phyloP scores from a whole-genome alignment of 1,284 basidiomycete species.

The Malassezia vespertilionis region DNA sequence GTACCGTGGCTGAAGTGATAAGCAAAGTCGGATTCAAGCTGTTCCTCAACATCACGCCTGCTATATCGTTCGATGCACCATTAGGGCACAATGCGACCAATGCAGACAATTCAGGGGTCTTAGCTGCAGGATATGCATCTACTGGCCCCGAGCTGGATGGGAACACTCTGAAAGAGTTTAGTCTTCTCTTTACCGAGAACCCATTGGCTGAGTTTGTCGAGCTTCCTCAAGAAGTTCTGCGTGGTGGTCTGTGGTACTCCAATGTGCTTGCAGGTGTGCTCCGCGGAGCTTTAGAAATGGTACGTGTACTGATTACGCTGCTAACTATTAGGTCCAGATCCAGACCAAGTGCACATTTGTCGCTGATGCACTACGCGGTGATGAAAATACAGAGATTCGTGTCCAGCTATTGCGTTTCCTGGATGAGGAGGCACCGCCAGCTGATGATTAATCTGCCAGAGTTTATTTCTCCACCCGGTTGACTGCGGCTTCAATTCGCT shows the following conservation, averaged over 20 bases:
- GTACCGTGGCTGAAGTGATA: conserved; percentile 60
- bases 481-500: no score
- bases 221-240: conserved; percentile 70
- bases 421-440: conserved; percentile 65
- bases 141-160: conserved; percentile 2
- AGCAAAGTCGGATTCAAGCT: conserved; percentile 79
- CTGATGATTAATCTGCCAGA: conserved; percentile 48
- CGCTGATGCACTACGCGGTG: conserved; percentile 79
- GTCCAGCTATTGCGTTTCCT: conserved; percentile 80
- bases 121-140: background rate
- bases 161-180: conserved; percentile 54
- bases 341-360: conserved; percentile 83
- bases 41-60: conserved; percentile 85
- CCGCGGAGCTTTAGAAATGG: conserved; percentile 91
- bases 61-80: conserved; percentile 56
- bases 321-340: conserved; percentile 70
- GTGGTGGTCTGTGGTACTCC: conserved; percentile 76
- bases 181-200: conserved; percentile 83
- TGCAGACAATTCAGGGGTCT: conserved; percentile 25
- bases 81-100: conserved; percentile 34
- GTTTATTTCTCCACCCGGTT: no score
- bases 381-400: conserved; percentile 84
- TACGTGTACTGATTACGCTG: conserved; percentile 49
- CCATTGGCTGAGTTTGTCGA: conserved; percentile 95
- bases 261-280: conserved; percentile 91